phyloP scores from a whole-genome alignment of 192 early-diverging fungal species.

The Coemansia sp. region DNA sequence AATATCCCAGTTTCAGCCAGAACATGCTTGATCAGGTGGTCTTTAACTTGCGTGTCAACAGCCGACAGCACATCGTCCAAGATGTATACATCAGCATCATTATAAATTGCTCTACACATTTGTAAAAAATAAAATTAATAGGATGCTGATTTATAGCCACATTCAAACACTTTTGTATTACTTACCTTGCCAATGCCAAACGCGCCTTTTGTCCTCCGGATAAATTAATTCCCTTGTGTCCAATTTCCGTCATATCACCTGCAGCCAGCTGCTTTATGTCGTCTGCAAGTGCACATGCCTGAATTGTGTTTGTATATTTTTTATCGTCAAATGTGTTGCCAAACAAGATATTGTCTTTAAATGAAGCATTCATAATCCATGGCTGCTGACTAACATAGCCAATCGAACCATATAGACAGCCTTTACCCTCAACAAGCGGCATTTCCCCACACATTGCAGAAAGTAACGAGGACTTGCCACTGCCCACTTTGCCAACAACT shows the following conservation, averaged over 20 bases:
- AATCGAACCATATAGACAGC: slow-evolving; percentile 64
- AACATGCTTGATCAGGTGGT: slow-evolving; percentile 66
- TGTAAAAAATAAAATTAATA: background rate
- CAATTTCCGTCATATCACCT: slow-evolving; percentile 50
- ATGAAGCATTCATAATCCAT: slow-evolving; percentile 84
- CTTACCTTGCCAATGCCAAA: slow-evolving; percentile 77
- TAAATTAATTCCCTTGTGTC: slow-evolving; percentile 54
- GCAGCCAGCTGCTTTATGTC: slow-evolving; percentile 61
- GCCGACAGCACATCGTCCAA: slow-evolving; percentile 87
- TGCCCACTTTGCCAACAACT: slow-evolving; percentile 79
- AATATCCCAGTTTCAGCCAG: slow-evolving; percentile 61
- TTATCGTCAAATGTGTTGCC: slow-evolving; percentile 60
- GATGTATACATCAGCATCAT: slow-evolving; percentile 72
- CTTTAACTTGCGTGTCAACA: slow-evolving; percentile 76
- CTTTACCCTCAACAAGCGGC: slow-evolving; percentile 50
- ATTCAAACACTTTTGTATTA: slow-evolving; percentile 11
- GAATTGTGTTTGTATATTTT: slow-evolving; percentile 54
- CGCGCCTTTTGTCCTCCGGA: slow-evolving; percentile 86
- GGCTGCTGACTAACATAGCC: slow-evolving; percentile 82
- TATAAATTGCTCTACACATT: slow-evolving; percentile 52
- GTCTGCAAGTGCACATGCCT: slow-evolving; percentile 58
- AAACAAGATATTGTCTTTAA: slow-evolving; percentile 71
- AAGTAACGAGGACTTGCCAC: slow-evolving; percentile 82
- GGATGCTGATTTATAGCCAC: background rate
- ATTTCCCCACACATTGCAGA: slow-evolving; percentile 83